Evolutionary conservation across 2,329 filamentous ascomycete genomes (phyloP).

Genomic region (Pseudogymnoascus sp.): DNA sequence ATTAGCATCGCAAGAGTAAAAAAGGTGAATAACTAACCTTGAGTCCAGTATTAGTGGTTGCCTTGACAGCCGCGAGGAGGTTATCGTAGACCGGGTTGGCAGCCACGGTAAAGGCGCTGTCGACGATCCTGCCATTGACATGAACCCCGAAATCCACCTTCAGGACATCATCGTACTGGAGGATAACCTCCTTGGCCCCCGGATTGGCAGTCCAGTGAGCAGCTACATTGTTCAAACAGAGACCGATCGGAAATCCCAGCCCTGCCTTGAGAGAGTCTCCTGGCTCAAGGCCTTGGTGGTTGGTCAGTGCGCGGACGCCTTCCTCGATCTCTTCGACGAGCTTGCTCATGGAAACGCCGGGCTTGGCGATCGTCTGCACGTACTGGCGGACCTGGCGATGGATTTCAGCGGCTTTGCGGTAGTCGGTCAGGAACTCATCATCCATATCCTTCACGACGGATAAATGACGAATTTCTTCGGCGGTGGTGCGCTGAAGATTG

Average conservation of each 20-base stretch:
- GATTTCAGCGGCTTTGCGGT: conserved; percentile 48
- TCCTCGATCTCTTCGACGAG: conserved; percentile 48
- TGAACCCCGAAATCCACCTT: conserved; percentile 80
- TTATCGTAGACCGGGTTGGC: conserved; percentile 70
- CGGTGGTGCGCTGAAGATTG: conserved; percentile 66
- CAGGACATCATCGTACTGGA: conserved; percentile 67
- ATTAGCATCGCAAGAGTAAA: conserved; percentile 3
- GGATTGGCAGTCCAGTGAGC: conserved; percentile 51
- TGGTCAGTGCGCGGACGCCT: conserved; percentile 41
- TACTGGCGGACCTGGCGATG: conserved; percentile 47
- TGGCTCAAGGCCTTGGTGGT: conserved; percentile 41
- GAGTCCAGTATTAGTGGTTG: conserved; percentile 56
- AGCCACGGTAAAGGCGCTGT: conserved; percentile 71
- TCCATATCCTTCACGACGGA: conserved; percentile 59
- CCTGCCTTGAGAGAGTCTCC: conserved; percentile 43
- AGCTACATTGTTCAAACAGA: conserved; percentile 44
- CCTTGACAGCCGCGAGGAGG: conserved; percentile 63
- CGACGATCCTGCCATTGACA: conserved; percentile 70
- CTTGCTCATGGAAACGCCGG: conserved; percentile 39
- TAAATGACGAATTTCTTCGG: conserved; percentile 72
- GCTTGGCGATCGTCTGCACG: conserved; percentile 39
- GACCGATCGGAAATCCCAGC: conserved; percentile 47
- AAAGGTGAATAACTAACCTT: conserved; percentile 12
- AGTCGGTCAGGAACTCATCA: conserved; percentile 41
- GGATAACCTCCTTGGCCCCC: conserved; percentile 57